Percentiles rank a stretch among this genome's conserved stretches.
These are phyloP conservation scores for Adiantum capillusveneris DNA, from an alignment of 75 land plant species.

Conservation along the genomic window DNA sequence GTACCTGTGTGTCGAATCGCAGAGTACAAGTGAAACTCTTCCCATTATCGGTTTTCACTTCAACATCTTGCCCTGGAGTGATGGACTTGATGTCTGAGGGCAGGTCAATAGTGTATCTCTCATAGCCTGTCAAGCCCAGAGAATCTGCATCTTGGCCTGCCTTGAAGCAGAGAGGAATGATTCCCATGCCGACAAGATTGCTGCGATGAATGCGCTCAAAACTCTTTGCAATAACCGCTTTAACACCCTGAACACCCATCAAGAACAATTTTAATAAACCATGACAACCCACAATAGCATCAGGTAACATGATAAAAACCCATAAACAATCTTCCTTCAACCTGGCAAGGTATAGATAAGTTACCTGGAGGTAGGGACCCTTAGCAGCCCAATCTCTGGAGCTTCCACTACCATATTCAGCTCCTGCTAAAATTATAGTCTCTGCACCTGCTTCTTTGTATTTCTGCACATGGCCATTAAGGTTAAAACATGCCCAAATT, in stretches of 20 bases:
- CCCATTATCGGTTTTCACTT: constrained; percentile 76
- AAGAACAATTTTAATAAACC: no score
- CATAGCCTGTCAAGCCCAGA: constrained; percentile 79
- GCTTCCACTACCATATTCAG: constrained; percentile 96
- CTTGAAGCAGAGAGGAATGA: constrained; percentile 94
- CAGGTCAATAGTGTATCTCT: constrained; percentile 58
- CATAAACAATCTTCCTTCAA: no score
- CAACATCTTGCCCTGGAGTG: constrained; percentile 85
- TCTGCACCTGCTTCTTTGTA: constrained; percentile 69
- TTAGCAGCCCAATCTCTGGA: constrained; percentile 98
- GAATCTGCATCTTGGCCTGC: constrained; percentile 87
- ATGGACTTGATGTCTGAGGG: constrained; percentile 42
- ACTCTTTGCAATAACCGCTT: constrained; percentile 89
- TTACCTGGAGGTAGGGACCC: constrained; percentile 41
- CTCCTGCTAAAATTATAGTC: constrained; percentile 74
- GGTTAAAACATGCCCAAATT: no score
- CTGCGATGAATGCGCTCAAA: constrained; percentile 97
- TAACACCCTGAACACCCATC: constrained; percentile 78
- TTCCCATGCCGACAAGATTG: constrained; percentile 96
- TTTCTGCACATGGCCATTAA: constrained; percentile 58
- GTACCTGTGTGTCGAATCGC: constrained; percentile 97
- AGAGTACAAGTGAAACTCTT: constrained; percentile 78
- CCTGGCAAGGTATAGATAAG: no score
- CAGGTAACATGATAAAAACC: no score
- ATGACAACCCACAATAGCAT: no score